Percentiles rank a stretch among this genome's conserved stretches.
Conservation (phyloP, 1,284 basidiomycete genomes). For the Apiotrichum laibachii region DNA sequence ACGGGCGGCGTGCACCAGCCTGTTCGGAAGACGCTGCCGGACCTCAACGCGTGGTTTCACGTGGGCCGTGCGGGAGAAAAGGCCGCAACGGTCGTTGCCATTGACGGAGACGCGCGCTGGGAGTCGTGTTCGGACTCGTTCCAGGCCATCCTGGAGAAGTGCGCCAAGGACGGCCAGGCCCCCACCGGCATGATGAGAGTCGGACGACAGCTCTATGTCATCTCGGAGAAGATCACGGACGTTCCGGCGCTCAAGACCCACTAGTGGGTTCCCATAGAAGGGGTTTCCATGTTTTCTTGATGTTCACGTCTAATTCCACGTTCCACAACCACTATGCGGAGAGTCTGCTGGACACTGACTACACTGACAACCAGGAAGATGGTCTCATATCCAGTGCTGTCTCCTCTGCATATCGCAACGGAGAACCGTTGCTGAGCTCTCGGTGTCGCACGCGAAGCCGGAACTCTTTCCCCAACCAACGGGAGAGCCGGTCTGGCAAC, state of each 20-base stretch:
- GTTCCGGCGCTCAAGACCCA: background rate
- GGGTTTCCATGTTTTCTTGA: too few relatives aligned
- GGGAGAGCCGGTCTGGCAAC: too few relatives aligned
- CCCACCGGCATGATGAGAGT: background rate
- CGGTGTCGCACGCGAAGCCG: too few relatives aligned
- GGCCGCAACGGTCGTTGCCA: background rate
- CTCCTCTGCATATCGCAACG: too few relatives aligned
- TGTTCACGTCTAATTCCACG: too few relatives aligned
- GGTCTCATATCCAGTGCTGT: too few relatives aligned
- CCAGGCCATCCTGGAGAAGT: background rate
- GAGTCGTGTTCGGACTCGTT: background rate
- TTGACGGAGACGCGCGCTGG: background rate
- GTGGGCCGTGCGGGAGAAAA: background rate
- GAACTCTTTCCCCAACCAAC: too few relatives aligned
- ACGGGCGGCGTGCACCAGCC: background rate
- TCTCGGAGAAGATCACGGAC: background rate
- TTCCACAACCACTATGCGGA: too few relatives aligned
- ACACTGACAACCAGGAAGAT: too few relatives aligned
- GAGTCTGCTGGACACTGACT: too few relatives aligned
- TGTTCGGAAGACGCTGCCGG: background rate
- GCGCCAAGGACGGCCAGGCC: background rate
- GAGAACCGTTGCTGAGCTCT: too few relatives aligned
- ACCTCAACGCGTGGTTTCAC: background rate
- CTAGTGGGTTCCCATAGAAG: too few relatives aligned
- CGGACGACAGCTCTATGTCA: constrained; percentile 1